Evolutionary conservation across 2,329 filamentous ascomycete genomes (phyloP).

Genomic region (Simplicillium sp.): DNA sequence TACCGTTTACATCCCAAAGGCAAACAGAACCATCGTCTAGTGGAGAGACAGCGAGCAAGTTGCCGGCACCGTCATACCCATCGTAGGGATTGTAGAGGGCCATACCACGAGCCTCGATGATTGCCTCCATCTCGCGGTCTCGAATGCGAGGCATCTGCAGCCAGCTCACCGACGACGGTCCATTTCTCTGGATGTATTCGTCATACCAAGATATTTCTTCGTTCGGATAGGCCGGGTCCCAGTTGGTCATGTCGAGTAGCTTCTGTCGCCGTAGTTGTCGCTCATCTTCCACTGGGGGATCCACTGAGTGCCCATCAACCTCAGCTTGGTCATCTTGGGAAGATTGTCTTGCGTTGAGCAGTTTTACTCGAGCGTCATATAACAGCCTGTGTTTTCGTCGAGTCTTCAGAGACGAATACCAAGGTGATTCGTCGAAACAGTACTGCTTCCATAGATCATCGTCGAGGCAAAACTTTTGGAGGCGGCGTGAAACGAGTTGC

Average conservation of each 20-base stretch:
- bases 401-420: constrained; percentile 51
- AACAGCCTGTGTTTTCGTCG: constrained; percentile 28
- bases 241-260: constrained; percentile 58
- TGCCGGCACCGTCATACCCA: constrained; percentile 33
- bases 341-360: constrained; percentile 23
- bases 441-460: constrained; percentile 65
- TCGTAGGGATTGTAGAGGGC: constrained; percentile 51
- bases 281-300: constrained; percentile 15
- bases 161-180: constrained; percentile 67
- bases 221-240: constrained; percentile 67
- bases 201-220: constrained; percentile 78
- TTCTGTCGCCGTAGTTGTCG: constrained; percentile 12
- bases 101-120: constrained; percentile 62
- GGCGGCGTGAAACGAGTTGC: constrained; percentile 58
- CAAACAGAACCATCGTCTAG: constrained; percentile 83
- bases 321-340: constrained; percentile 4
- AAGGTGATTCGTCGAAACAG: constrained; percentile 63
- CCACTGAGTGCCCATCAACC: constrained; percentile 3
- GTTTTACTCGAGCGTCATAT: constrained; percentile 2
- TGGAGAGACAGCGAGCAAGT: constrained; percentile 58
- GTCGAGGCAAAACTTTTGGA: constrained; percentile 62
- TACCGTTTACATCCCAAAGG: constrained; percentile 67
- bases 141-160: constrained; percentile 50
- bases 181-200: constrained; percentile 79
- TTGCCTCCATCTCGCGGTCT: constrained; percentile 30